phyloP scores from a whole-genome alignment of 1,284 basidiomycete genomes.

The Anthracocystis setariae region DNA sequence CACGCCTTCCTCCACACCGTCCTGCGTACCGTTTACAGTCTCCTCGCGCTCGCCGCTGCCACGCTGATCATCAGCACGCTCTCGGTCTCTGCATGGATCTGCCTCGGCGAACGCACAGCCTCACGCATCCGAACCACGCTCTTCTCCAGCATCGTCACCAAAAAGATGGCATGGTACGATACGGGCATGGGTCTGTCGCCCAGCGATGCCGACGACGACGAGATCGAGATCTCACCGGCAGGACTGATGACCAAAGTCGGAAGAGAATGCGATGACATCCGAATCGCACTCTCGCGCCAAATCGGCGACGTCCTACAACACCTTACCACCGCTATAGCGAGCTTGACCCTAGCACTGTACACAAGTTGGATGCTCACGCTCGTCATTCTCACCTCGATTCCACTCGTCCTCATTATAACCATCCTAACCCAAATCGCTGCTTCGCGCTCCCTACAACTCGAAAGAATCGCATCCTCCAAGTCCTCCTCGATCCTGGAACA shows the following conservation, averaged over 20 bases:
- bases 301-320: conserved; percentile 83
- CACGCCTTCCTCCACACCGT: conserved; percentile 72
- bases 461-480: conserved; percentile 76
- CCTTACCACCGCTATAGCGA: conserved; percentile 80
- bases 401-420: conserved; percentile 78
- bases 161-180: conserved; percentile 75
- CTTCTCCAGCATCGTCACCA: conserved; percentile 77
- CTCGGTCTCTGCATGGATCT: conserved; percentile 84
- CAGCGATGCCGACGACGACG: conserved; percentile 44
- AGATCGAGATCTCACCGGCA: conserved; percentile 72
- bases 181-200: conserved; percentile 42
- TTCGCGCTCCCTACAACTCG: conserved; percentile 75
- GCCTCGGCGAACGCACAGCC: conserved; percentile 83
- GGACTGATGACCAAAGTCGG: conserved; percentile 94
- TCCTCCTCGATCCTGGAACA: conserved; percentile 84
- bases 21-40: conserved; percentile 74
- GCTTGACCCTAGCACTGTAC: conserved; percentile 82
- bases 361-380: conserved; percentile 86
- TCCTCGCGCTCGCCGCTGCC: conserved; percentile 78
- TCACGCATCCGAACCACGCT: conserved; percentile 77
- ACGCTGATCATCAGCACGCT: conserved; percentile 79
- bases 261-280: conserved; percentile 92
- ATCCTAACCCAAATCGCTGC: conserved; percentile 74
- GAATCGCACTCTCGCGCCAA: conserved; percentile 81
- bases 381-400: conserved; percentile 90